These are phyloP conservation scores for Vitis hybrid DNA, from an alignment of 177 flowering plant genomes.

Conservation along the genomic window DNA sequence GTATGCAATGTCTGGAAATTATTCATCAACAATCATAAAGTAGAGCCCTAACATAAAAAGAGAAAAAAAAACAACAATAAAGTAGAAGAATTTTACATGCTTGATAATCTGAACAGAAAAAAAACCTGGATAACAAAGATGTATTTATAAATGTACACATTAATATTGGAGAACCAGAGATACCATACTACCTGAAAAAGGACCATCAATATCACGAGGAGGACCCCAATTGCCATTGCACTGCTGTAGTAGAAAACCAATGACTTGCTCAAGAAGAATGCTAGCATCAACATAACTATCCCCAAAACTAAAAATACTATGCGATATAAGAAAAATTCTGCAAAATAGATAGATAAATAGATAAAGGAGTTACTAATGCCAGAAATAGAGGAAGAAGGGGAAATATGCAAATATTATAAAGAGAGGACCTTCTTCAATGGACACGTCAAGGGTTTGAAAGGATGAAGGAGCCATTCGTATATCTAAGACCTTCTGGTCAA, in stretches of 20 bases:
- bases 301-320: constrained; percentile 59
- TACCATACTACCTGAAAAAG: constrained; percentile 78
- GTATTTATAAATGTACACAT: too few relatives aligned
- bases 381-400: constrained; percentile 1
- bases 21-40: too few relatives aligned
- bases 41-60: too few relatives aligned
- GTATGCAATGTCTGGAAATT: too few relatives aligned
- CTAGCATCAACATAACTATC: constrained; percentile 48
- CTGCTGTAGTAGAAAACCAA: constrained; percentile 75
- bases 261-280: constrained; percentile 67
- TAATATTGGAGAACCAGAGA: not conserved
- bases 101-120: not conserved
- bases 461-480: constrained; percentile 46
- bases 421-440: constrained; percentile 58
- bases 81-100: too few relatives aligned
- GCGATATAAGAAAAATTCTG: constrained; percentile 69
- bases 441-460: constrained; percentile 45
- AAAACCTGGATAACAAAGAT: not conserved
- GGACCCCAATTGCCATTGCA: constrained; percentile 80
- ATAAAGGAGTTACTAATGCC: not conserved
- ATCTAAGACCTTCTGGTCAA: constrained; percentile 71
- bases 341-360: constrained; percentile 18
- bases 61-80: too few relatives aligned
- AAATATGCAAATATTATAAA: constrained; percentile 3
- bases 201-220: constrained; percentile 78